Conservation (phyloP, 305 asterid species). For the Fraxinus ornus region DNA sequence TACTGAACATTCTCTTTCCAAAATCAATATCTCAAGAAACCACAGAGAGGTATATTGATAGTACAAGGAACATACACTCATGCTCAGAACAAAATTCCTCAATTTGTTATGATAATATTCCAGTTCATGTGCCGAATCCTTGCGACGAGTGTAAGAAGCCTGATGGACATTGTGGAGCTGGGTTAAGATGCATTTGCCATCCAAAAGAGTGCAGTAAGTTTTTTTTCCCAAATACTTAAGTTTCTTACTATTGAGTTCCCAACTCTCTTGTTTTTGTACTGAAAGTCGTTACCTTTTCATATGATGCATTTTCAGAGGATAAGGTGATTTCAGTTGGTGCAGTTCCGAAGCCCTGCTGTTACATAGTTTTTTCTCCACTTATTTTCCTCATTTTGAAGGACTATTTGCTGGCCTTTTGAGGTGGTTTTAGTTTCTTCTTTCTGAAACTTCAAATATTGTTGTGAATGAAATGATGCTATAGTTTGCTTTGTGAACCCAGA, state of each 20-base stretch:
- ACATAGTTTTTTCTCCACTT: constrained; percentile 24
- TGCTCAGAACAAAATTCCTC: constrained; percentile 26
- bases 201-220: constrained; percentile 51
- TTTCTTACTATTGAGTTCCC: not conserved
- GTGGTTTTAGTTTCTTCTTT: not conserved
- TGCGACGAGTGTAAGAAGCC: constrained; percentile 56
- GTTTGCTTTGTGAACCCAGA: not conserved
- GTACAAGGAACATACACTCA: constrained; percentile 23
- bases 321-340: constrained; percentile 45
- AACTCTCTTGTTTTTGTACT: not conserved
- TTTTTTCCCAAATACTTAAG: too few relatives aligned
- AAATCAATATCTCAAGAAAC: constrained; percentile 30
- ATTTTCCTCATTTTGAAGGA: constrained; percentile 23
- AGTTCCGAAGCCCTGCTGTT: constrained; percentile 25
- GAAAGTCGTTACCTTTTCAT: not conserved
- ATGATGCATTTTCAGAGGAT: constrained; percentile 38
- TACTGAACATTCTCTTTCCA: constrained; percentile 8
- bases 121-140: constrained; percentile 58
- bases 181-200: constrained; percentile 63
- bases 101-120: constrained; percentile 45
- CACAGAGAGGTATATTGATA: constrained; percentile 32
- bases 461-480: not conserved
- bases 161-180: constrained; percentile 56
- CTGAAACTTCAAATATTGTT: not conserved
- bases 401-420: constrained; percentile 18